Evolutionary conservation across 2,329 filamentous ascomycete genomes (phyloP), one percentile per base, ranked within the genome.

Genomic region (Penicillium capsulatum): DNA sequence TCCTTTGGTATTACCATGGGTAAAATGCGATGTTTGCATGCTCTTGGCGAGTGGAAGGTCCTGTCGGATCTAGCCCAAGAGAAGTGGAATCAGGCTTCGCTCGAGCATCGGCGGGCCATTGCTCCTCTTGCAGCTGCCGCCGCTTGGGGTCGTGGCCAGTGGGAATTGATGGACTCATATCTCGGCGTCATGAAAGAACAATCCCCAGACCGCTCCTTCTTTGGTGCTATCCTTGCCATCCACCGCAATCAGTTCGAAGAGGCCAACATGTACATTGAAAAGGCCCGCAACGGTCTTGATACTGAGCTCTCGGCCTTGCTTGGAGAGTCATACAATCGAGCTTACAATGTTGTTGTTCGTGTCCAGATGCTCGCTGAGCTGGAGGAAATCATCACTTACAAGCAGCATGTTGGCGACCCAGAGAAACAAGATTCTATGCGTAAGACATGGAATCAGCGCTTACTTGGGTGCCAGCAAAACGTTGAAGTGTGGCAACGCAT

Each of bases 331-430:
- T 99, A 98, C 66, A 96, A 95, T 56, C 81, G 92, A 44, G 94
- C 92, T 7, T 99, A 99, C 67, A 83, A 91, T 51, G 91, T 96
- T n/a, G 89, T 98, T 44, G 91, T 99, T 31, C 84, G 92, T 30
- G 90, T 98, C 1, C 92, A 99, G 66, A 98, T 98, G 94, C 80
- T 99, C 54, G 92, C 94, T 3, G 92, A 99, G 65, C 76, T 99
- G 3, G 92, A 99, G 63, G 92, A 99, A 63, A 90, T 98, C 54
- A 97, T 98, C 56, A 81, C 84, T 6, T 99, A 98, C 74, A 98
- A 99, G 69, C 90, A 97, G 60, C 86, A 86, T 45, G 70, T 75
- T 26, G 74, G 74, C 43, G 88, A 95, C 52, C 80, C 81, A 7
- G 86, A 86, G 57, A 95, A 92, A 69, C 87, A 92, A 64, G 84